These are phyloP conservation scores for Huntiella bhutanensis DNA, from an alignment of 2,329 filamentous ascomycete species.

Conservation along the genomic window DNA sequence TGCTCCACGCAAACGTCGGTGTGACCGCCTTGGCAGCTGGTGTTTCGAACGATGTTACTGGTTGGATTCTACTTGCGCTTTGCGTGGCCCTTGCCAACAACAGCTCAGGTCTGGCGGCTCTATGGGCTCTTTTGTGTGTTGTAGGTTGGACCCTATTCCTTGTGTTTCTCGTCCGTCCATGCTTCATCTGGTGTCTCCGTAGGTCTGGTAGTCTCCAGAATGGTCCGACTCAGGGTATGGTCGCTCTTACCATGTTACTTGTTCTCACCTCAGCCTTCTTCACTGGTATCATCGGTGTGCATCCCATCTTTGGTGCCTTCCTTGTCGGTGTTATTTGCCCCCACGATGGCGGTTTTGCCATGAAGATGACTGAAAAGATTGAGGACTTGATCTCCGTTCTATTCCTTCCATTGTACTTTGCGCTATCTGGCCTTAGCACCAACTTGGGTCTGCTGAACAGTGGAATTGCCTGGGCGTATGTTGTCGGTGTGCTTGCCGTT, in stretches of 20 bases:
- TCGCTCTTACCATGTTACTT: conserved; percentile 64
- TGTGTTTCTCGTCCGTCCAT: conserved; percentile 50
- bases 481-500: conserved; percentile 60
- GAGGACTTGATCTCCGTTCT: conserved; percentile 75
- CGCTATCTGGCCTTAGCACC: conserved; percentile 74
- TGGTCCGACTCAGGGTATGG: conserved; percentile 69
- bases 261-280: conserved; percentile 69
- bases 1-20: conserved; percentile 66
- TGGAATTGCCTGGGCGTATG: conserved; percentile 77
- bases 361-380: conserved; percentile 82
- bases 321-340: conserved; percentile 77
- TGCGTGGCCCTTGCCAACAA: conserved; percentile 90
- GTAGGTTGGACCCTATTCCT: conserved; percentile 62
- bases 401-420: conserved; percentile 83
- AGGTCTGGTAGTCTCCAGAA: conserved; percentile 65
- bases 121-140: conserved; percentile 65
- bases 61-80: conserved; percentile 77
- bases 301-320: conserved; percentile 89
- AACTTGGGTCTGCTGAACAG: conserved; percentile 67
- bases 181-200: conserved; percentile 54
- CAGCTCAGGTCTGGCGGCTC: conserved; percentile 57
- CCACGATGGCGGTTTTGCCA: conserved; percentile 74
- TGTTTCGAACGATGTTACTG: conserved; percentile 67
- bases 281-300: conserved; percentile 74
- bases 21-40: conserved; percentile 79